Conservation (phyloP, 495 filamentous ascomycete genomes). For the Aspergillus bertholletiae region DNA sequence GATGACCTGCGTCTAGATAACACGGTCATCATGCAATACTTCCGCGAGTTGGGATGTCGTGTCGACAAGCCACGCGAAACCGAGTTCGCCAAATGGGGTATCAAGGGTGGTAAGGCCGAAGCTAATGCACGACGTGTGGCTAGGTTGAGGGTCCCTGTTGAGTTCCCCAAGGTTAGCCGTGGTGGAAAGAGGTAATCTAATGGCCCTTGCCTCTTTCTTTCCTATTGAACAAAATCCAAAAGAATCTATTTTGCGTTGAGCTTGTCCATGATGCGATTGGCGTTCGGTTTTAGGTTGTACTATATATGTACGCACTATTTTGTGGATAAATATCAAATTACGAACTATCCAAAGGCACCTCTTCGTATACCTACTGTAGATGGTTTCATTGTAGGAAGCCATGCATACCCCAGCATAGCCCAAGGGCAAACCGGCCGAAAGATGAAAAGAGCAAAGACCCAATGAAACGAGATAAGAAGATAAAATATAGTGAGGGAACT, state of each 20-base stretch:
- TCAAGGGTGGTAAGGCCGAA: constrained; percentile 57
- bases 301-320: background rate
- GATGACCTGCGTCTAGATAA: constrained; percentile 76
- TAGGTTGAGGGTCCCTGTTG: constrained; percentile 70
- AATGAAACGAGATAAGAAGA: too few species aligned
- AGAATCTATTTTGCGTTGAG: background rate
- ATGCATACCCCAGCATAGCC: too few species aligned
- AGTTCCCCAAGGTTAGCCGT: constrained; percentile 67
- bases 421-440: too few species aligned
- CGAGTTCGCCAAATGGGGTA: constrained; percentile 39
- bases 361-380: too few species aligned
- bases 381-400: too few species aligned
- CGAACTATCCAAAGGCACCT: background rate
- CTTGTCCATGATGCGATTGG: background rate
- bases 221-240: background rate
- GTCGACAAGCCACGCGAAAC: constrained; percentile 39
- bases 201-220: background rate
- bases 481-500: too few species aligned
- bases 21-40: constrained; percentile 58
- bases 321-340: background rate
- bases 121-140: constrained; percentile 60
- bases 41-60: constrained; percentile 75
- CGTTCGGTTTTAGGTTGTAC: background rate
- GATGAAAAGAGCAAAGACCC: too few species aligned
- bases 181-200: constrained; percentile 22